These are phyloP conservation scores for Gaeumannomyces sp. DNA, from an alignment of 2,329 filamentous ascomycete species.

Conservation along the genomic window DNA sequence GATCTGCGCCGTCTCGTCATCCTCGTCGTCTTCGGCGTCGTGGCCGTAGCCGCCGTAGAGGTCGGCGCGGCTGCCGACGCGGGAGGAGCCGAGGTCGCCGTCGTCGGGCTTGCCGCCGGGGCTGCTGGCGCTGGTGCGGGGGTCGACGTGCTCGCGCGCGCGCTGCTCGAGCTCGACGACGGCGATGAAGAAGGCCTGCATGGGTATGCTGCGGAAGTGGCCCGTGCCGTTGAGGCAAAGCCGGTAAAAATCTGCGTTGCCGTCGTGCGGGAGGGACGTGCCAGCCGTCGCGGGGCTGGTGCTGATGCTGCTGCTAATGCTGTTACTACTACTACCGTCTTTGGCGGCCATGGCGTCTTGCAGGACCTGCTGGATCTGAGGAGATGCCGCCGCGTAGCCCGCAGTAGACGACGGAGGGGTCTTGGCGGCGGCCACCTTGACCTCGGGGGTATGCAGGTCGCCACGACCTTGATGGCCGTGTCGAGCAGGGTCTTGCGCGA, in stretches of 20 bases:
- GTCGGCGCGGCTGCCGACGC: constrained; percentile 12
- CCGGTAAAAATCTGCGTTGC: constrained; percentile 25
- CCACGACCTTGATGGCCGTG: constrained; percentile 23
- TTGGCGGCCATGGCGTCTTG: no score
- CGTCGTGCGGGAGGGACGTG: constrained; percentile 9
- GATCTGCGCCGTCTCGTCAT: constrained; percentile 19
- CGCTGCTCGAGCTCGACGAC: constrained; percentile 20
- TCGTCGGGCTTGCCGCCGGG: background rate
- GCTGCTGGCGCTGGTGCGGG: background rate
- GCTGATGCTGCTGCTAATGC: no score
- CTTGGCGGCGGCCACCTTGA: no score
- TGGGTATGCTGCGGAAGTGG: constrained; percentile 34
- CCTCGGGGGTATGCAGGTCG: no score
- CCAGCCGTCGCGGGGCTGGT: background rate
- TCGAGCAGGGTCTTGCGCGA: constrained; percentile 45
- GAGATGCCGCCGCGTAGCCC: no score
- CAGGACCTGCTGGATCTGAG: no score
- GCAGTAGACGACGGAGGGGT: no score
- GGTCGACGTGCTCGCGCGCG: constrained; percentile 9
- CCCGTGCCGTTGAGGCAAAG: constrained; percentile 34
- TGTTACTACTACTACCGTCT: no score
- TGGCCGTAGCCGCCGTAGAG: no score
- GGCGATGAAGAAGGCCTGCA: constrained; percentile 19
- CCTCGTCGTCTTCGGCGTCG: no score
- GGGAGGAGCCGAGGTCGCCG: background rate